Base-by-base conservation (phyloP, 345 rosid genomes). In the Citrus trifoliata region DNA sequence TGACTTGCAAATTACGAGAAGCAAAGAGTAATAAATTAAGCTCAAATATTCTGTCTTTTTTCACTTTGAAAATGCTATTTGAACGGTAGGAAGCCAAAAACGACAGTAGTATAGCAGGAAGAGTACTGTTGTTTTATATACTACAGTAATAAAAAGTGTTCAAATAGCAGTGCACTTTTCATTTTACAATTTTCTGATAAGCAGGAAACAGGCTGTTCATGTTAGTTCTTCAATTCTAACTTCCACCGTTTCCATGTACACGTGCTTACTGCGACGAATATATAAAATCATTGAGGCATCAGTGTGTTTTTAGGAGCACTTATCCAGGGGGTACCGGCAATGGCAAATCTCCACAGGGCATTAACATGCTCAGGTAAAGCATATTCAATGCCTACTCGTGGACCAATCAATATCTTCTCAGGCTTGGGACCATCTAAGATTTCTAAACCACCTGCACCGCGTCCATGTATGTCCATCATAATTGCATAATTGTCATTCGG, bases 241-340 rank as follows among this genome's bases (percentile, higher is more conserved):
- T 28, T 28, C 48, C 64, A 32, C 33, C 33, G 4, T 32, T 32
- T 32, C 33, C 33, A 6, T 22, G 10, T 58, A 13, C 25, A 33
- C 53, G 32, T 76, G 18, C 19, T 40, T 67, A 12, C 30, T 5
- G 13, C 37, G 40, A 33, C 12, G 69, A 64, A 32, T 64, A 35
- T 7, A 32, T 56, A 18, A 46, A 46, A 70, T 67, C 77, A 8
- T 28, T 37, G 85, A 73, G 83, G 90, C 62, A 83, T 88, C 3
- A 94, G 89, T 62, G 95, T 92, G 90, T 88, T 91, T 83, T 88
- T 96, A 28, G 98, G 99, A 85, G 98, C 90, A 87, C 98, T 94
- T 56, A 94, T 88, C 99, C 98, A 96, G 30, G 91, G 91, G 21
- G 90, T 83, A 77, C 86, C 95, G 3, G 94, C 95, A 73, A 93